phyloP scores from a whole-genome alignment of 2,329 filamentous ascomycete species.

The Orbilia ellipsospora region DNA sequence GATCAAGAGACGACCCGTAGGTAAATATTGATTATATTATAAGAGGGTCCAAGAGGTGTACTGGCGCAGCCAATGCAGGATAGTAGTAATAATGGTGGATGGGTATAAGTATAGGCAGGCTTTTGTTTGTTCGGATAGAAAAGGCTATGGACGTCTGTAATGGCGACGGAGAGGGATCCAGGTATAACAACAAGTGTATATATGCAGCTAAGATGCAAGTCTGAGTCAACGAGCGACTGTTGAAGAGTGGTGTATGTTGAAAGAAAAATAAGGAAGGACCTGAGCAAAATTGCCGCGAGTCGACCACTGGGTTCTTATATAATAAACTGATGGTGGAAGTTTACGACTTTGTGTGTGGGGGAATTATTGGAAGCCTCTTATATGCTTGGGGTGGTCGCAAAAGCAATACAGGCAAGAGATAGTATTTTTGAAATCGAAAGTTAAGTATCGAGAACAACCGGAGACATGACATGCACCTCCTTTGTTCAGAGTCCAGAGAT shows the following conservation, averaged over 20 bases:
- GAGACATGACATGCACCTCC: constrained; percentile 51
- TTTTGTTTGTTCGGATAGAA: constrained; percentile 53
- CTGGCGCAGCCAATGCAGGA: constrained; percentile 43
- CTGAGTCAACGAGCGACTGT: constrained; percentile 56
- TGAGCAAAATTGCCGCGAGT: constrained; percentile 53
- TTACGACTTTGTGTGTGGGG: constrained; percentile 34
- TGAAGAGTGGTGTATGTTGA: constrained; percentile 35
- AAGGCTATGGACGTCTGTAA: constrained; percentile 48
- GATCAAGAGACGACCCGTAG: not conserved
- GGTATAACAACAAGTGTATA: constrained; percentile 40
- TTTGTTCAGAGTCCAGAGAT: constrained; percentile 53
- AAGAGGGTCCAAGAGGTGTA: constrained; percentile 2
- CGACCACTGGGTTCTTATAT: constrained; percentile 52
- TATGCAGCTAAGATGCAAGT: constrained; percentile 55
- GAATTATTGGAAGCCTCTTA: constrained; percentile 27
- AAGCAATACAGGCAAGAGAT: constrained; percentile 22
- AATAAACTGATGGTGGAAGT: constrained; percentile 4
- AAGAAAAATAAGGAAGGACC: constrained; percentile 44
- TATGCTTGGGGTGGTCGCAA: constrained; percentile 21
- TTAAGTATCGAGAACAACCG: constrained; percentile 32
- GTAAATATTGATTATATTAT: constrained; percentile 4
- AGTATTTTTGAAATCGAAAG: not conserved
- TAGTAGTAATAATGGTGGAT: not conserved
- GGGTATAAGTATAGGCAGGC: constrained; percentile 4
- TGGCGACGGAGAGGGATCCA: constrained; percentile 28